These are phyloP conservation scores for Akanthomyces muscarius DNA, from an alignment of 2,329 filamentous ascomycete species.

Conservation along the genomic window DNA sequence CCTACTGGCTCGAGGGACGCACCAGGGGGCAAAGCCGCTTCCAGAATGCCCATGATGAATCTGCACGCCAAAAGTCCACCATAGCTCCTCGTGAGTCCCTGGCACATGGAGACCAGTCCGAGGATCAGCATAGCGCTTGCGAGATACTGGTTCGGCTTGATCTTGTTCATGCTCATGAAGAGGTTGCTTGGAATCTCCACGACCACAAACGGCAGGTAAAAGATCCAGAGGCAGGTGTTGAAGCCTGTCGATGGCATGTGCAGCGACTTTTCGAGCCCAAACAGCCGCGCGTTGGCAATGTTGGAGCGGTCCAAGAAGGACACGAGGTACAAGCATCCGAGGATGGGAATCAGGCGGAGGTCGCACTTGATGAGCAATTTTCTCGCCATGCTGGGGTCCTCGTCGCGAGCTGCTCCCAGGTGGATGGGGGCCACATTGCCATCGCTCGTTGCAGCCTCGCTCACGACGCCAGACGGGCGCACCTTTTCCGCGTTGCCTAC, in stretches of 20 bases:
- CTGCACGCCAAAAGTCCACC: slow-evolving; percentile 17
- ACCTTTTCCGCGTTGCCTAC: too few relatives aligned
- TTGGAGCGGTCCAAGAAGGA: slow-evolving; percentile 56
- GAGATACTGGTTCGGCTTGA: slow-evolving; percentile 19
- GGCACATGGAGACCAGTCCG: slow-evolving; percentile 19
- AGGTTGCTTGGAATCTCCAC: slow-evolving; percentile 57
- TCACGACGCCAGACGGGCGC: too few relatives aligned
- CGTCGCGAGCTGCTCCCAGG: too few relatives aligned
- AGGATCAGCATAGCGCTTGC: slow-evolving; percentile 18
- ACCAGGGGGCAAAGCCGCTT: slow-evolving; percentile 17
- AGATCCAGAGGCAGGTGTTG: slow-evolving; percentile 52
- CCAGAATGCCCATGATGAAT: slow-evolving; percentile 20
- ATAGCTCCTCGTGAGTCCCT: slow-evolving; percentile 18
- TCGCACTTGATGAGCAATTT: slow-evolving; percentile 19
- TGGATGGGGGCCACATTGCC: too few relatives aligned
- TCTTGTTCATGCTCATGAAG: slow-evolving; percentile 19
- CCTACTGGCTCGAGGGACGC: background rate
- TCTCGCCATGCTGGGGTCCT: background rate
- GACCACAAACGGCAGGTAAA: slow-evolving; percentile 63
- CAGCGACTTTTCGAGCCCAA: slow-evolving; percentile 39
- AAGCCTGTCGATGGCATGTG: slow-evolving; percentile 19
- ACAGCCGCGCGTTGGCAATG: slow-evolving; percentile 44
- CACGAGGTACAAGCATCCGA: slow-evolving; percentile 43
- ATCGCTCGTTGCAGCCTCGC: too few relatives aligned
- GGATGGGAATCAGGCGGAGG: slow-evolving; percentile 17